Percentiles rank a stretch among this genome's conserved stretches.
These are phyloP conservation scores for Kazachstania sp. DNA, from an alignment of 1,139 yeast genomes.

Conservation along the genomic window DNA sequence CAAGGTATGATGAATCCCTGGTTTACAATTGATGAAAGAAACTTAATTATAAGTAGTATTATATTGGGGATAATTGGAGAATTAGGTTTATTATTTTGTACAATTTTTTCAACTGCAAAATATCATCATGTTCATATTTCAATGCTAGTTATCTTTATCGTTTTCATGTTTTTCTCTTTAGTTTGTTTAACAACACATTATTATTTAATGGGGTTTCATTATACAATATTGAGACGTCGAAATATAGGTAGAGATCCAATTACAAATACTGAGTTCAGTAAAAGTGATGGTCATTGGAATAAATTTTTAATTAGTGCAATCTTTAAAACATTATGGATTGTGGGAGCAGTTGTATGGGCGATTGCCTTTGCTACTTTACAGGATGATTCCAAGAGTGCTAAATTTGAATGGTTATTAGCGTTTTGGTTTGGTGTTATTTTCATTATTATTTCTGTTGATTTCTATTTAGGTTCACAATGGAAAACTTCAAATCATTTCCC, in stretches of 20 bases:
- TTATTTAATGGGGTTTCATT: constrained; percentile 51
- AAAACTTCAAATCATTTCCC: constrained; percentile 26
- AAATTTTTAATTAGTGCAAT: constrained; percentile 45
- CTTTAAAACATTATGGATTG: constrained; percentile 56
- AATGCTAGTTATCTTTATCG: constrained; percentile 68
- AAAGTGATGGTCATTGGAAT: constrained; percentile 29
- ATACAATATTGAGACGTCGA: constrained; percentile 30
- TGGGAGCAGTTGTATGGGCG: constrained; percentile 60
- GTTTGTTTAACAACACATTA: constrained; percentile 54
- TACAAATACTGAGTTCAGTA: constrained; percentile 28
- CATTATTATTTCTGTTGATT: constrained; percentile 58
- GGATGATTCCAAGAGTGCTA: constrained; percentile 40
- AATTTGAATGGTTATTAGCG: constrained; percentile 75
- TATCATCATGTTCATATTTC: constrained; percentile 55
- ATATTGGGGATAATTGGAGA: constrained; percentile 52
- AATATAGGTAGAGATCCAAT: not conserved
- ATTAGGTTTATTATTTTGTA: constrained; percentile 63
- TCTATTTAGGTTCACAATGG: constrained; percentile 48
- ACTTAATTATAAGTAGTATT: constrained; percentile 30
- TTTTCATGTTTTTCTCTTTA: constrained; percentile 58
- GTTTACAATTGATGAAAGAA: constrained; percentile 33
- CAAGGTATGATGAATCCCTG: constrained; percentile 30
- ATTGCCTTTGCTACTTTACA: constrained; percentile 52
- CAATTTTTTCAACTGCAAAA: constrained; percentile 60
- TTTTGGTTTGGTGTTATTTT: constrained; percentile 75